Evolutionary conservation across 306 rosid genomes (phyloP), one percentile per base, ranked within the genome.

Genomic region (Prunus mongolica): DNA sequence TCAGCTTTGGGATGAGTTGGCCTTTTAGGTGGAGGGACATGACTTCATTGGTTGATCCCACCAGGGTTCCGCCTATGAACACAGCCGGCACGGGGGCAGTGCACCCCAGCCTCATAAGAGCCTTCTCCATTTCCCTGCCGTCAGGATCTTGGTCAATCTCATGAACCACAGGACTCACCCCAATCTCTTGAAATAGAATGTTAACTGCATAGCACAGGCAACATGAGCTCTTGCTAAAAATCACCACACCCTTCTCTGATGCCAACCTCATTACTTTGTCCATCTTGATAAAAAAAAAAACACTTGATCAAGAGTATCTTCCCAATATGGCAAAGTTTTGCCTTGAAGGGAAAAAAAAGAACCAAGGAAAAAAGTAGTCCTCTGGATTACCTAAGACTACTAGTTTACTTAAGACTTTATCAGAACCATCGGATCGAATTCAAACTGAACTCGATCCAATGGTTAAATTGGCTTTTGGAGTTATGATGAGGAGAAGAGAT

Each of bases 11-110:
- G 76, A 62, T 83, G 74, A 96, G 90, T 61, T 81, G 76, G 25
- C 99, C 98, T 54, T 93, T 83, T 38, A 96, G 89, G 88, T 96
- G 99, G 61, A 90, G 93, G 24, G 99, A 96, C 99, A 96, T 92
- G 85, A 96, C 84, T 83, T 96, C 98, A 69, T 96, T 96, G 49
- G 99, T 96, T 66, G 98, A 96, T 54, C 99, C 99, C 25, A 75
- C 82, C 19, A 96, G 77, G 72, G 73, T 75, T 67, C 99, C 99
- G 34, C 88, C 98, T 12, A 96, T 96, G 97, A 96, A 96, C 52
- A 96, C 98, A 0, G 96, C 97, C 0, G 99, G 99, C 10, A 96
- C 85, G 1, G 99, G 92, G 3, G 88, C 77, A 57, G 81, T 74
- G 44, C 93, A 88, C 0, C 98, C 98, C 73, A 89, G 15, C 92